These are phyloP conservation scores for Hydnum rufescens DNA, from an alignment of 768 basidiomycete genomes.

Conservation along the genomic window DNA sequence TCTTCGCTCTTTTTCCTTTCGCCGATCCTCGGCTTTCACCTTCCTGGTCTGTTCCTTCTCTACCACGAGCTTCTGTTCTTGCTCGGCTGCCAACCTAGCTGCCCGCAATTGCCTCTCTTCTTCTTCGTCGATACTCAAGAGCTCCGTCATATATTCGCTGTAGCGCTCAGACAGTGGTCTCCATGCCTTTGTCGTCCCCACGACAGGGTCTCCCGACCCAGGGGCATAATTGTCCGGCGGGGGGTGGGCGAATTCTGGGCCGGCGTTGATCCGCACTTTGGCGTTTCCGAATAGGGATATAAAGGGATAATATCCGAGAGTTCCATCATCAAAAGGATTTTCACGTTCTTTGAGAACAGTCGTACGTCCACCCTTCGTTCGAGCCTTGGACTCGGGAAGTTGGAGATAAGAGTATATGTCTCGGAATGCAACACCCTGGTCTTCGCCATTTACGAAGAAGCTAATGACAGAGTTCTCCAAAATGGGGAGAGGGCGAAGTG, in stretches of 20 bases:
- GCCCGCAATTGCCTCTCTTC: constrained; percentile 47
- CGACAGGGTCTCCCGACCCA: constrained; percentile 13
- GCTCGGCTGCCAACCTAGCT: not conserved
- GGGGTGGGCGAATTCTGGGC: constrained; percentile 65
- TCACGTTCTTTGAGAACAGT: constrained; percentile 25
- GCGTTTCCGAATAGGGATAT: constrained; percentile 87
- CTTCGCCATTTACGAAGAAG: constrained; percentile 85
- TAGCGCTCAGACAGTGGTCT: constrained; percentile 73
- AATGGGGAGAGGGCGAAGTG: constrained; percentile 43
- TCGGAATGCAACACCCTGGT: constrained; percentile 63
- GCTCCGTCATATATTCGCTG: constrained; percentile 64
- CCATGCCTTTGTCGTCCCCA: constrained; percentile 32
- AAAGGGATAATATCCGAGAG: constrained; percentile 88
- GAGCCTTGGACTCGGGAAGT: constrained; percentile 39
- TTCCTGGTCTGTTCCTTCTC: not conserved
- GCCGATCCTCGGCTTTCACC: not conserved
- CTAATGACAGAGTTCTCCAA: constrained; percentile 54
- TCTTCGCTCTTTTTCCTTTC: not conserved
- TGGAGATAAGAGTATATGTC: constrained; percentile 74
- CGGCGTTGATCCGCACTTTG: constrained; percentile 66
- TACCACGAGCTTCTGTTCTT: not conserved
- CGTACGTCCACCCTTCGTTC: constrained; percentile 27
- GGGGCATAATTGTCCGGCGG: constrained; percentile 65
- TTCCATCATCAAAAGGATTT: constrained; percentile 84
- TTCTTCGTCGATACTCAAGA: constrained; percentile 50